Conservation (phyloP, 1,284 basidiomycete genomes). For the Mycosarcoma mackinlayi region DNA sequence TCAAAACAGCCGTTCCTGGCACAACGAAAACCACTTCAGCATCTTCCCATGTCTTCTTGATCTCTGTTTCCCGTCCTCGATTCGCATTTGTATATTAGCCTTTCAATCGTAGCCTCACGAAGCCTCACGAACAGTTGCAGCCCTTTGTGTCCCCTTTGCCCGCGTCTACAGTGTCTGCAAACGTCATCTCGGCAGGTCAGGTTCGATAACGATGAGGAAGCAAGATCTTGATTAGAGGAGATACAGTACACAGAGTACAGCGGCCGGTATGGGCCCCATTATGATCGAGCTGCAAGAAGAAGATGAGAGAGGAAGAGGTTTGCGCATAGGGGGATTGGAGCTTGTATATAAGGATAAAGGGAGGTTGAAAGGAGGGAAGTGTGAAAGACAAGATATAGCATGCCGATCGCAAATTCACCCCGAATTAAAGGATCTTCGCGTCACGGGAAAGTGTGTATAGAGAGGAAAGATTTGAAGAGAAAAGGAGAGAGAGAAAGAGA, state of each 20-base stretch:
- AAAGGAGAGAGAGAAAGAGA: not conserved
- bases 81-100: constrained; percentile 42
- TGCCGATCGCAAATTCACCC: not conserved
- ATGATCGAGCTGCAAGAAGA: not conserved
- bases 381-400: not conserved
- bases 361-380: not conserved
- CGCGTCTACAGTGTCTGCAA: too few species aligned
- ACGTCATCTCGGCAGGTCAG: too few species aligned
- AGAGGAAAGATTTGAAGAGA: not conserved
- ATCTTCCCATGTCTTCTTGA: not conserved
- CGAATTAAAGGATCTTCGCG: not conserved
- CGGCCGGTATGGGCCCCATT: not conserved
- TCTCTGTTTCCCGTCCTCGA: constrained; percentile 7
- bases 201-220: too few species aligned
- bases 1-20: not conserved
- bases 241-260: constrained; percentile 32
- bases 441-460: not conserved
- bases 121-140: too few species aligned
- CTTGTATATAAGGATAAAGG: too few species aligned
- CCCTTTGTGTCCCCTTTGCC: not conserved
- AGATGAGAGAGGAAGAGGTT: not conserved
- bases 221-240: constrained; percentile 15
- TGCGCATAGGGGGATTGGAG: too few species aligned
- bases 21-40: constrained; percentile 4
- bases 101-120: constrained; percentile 1